These are phyloP conservation scores for Aspergillus sp. DNA, from an alignment of 2,329 filamentous ascomycete genomes.

Conservation along the genomic window DNA sequence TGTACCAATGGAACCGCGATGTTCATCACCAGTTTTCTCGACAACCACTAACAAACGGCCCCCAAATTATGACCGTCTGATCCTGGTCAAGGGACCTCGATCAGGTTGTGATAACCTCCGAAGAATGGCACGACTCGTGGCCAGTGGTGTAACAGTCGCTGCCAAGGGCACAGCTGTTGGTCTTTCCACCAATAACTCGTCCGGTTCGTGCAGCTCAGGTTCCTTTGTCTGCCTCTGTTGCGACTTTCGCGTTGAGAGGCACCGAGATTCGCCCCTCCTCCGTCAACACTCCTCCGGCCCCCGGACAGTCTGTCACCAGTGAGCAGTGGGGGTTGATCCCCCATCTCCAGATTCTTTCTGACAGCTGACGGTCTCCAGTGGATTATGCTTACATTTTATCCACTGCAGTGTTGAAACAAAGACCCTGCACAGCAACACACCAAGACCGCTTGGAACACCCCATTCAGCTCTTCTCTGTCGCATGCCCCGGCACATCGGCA, in stretches of 20 bases:
- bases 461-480: not conserved
- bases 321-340: no score
- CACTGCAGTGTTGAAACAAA: not conserved
- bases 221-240: not conserved
- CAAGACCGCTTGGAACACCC: not conserved
- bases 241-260: not conserved
- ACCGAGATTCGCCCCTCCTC: not conserved
- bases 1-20: not conserved
- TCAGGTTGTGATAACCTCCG: not conserved
- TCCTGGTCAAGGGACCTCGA: not conserved
- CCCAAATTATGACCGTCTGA: not conserved
- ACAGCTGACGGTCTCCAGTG: no score
- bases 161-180: slow-evolving; percentile 2
- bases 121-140: not conserved
- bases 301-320: not conserved
- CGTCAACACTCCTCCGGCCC: not conserved
- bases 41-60: not conserved
- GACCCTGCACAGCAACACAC: not conserved
- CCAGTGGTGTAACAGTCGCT: slow-evolving; percentile 1
- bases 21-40: no score
- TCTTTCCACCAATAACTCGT: slow-evolving; percentile 8
- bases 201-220: not conserved
- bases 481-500: not conserved
- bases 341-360: no score
- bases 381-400: no score